Conservation (phyloP, 192 early-diverging fungal genomes). For the Coemansia sp. region DNA sequence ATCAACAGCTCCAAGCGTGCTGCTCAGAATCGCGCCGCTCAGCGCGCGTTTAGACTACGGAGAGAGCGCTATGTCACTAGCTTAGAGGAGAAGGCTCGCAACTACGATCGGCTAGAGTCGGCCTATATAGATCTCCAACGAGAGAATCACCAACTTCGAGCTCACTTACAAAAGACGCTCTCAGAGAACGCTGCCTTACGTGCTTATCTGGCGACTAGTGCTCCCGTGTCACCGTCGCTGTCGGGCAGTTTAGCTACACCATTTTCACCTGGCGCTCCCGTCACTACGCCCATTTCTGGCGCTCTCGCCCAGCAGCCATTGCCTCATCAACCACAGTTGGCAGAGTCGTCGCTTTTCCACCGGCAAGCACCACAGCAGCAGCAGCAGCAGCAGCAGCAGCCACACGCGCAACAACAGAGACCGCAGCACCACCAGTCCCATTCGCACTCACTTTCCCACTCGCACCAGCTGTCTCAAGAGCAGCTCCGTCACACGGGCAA, state of each 20-base stretch:
- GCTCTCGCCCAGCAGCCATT: conserved; percentile 6
- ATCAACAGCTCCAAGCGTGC: conserved; percentile 59
- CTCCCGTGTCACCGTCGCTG: conserved; percentile 29
- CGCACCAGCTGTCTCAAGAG: conserved; percentile 10
- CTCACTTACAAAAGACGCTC: conserved; percentile 27
- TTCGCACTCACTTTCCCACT: conserved; percentile 15
- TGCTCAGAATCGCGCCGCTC: conserved; percentile 56
- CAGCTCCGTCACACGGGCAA: background rate
- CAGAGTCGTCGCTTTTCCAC: conserved; percentile 2
- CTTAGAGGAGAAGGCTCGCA: conserved; percentile 55
- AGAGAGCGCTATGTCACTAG: conserved; percentile 52
- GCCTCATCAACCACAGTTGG: conserved; percentile 3
- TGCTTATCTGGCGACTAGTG: conserved; percentile 28
- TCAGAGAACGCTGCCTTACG: conserved; percentile 38
- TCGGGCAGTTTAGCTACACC: conserved; percentile 14
- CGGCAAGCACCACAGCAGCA: conserved; percentile 18
- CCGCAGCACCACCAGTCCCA: conserved; percentile 14
- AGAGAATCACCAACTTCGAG: conserved; percentile 43
- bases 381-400: conserved; percentile 8
- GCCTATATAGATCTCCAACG: conserved; percentile 49
- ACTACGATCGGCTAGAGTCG: conserved; percentile 45
- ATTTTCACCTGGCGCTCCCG: conserved; percentile 14
- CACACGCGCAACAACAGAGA: conserved; percentile 15
- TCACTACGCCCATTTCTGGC: conserved; percentile 1
- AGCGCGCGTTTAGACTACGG: conserved; percentile 53